Percentiles rank a stretch among this genome's conserved stretches.
phyloP scores from a whole-genome alignment of 164 flowering plant species.

The Hamamelis virginiana region DNA sequence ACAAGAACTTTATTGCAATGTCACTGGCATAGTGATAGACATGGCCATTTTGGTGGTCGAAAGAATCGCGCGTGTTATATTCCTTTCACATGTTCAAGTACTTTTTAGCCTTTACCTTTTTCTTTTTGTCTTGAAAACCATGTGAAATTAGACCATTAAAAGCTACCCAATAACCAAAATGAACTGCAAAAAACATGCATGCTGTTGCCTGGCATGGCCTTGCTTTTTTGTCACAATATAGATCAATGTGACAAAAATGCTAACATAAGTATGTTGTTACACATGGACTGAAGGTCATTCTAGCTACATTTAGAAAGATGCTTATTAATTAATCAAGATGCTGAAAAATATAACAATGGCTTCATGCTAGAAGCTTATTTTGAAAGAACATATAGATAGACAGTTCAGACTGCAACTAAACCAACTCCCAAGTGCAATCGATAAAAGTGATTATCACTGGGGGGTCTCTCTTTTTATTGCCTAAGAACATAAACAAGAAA shows the following conservation, averaged over 20 bases:
- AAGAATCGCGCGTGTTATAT: not conserved
- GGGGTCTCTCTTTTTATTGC: conserved; percentile 8
- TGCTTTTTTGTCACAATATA: no score
- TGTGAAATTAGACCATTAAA: no score
- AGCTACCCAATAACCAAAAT: no score
- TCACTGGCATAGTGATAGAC: not conserved
- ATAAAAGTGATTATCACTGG: conserved; percentile 38
- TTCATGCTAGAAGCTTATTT: conserved; percentile 8
- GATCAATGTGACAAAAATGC: no score
- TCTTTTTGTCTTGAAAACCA: no score
- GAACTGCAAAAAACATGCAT: no score
- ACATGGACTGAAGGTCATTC: not conserved
- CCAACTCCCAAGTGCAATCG: conserved; percentile 31
- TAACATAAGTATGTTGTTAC: no score
- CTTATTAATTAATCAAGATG: no score
- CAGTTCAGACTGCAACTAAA: conserved; percentile 7
- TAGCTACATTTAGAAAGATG: no score
- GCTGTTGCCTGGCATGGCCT: no score
- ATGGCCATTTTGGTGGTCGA: not conserved
- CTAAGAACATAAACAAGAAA: conserved; percentile 2
- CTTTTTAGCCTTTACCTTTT: no score
- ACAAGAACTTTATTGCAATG: not conserved
- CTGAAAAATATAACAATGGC: not conserved
- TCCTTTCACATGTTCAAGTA: no score
- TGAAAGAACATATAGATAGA: conserved; percentile 7